phyloP scores from a whole-genome alignment of 1,284 basidiomycete species.

The Microbotryum silenes-acaulis region DNA sequence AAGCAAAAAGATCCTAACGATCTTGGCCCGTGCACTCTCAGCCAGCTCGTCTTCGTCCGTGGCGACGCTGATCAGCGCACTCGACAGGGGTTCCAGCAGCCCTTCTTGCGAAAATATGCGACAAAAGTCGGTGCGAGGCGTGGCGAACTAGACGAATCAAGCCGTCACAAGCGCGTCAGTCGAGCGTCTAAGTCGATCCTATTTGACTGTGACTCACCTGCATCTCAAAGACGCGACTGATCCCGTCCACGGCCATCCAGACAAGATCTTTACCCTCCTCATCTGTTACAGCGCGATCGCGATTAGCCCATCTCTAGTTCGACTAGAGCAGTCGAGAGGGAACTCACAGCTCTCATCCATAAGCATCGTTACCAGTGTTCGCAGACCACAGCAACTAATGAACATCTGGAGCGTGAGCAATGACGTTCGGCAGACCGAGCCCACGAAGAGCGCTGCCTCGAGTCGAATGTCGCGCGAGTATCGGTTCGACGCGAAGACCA shows the following conservation, averaged over 20 bases:
- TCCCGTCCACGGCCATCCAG: conserved; percentile 85
- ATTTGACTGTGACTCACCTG: conserved; percentile 39
- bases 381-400: conserved; percentile 54
- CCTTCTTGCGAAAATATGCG: conserved; percentile 96
- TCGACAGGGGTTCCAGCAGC: conserved; percentile 81
- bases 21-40: conserved; percentile 64
- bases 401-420: conserved; percentile 94
- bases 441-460: conserved; percentile 93
- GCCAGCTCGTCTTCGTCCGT: conserved; percentile 56
- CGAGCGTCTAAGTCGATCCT: background rate
- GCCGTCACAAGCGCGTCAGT: background rate
- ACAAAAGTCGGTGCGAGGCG: conserved; percentile 95
- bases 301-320: background rate
- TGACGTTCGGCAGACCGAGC: conserved; percentile 82
- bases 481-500: conserved; percentile 84
- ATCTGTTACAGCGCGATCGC: conserved; percentile 41
- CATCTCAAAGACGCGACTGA: conserved; percentile 88
- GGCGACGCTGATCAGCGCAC: conserved; percentile 80
- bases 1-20: conserved; percentile 80
- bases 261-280: conserved; percentile 78
- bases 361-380: conserved; percentile 67
- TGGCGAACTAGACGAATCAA: conserved; percentile 61
- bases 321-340: background rate
- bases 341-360: conserved; percentile 73
- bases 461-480: conserved; percentile 84